Base-by-base conservation (phyloP, 306 rosid genomes). In the Rosa multiflora region DNA sequence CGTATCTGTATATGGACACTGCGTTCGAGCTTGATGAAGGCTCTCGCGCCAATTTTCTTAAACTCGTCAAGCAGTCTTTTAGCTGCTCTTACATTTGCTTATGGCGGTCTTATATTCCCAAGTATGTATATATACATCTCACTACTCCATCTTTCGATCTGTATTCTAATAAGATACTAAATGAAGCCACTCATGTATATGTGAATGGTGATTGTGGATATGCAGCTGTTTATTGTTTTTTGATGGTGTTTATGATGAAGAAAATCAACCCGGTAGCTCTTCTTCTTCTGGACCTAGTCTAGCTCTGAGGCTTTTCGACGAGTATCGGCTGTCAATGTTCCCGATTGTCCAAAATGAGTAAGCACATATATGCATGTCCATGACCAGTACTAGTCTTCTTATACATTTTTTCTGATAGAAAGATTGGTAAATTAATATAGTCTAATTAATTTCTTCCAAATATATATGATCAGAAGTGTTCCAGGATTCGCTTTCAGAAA, bases 21-120 rank as follows among this genome's bases (percentile, higher is more conserved):
- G 82, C 82, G 59, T 93, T 88, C 86, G 59, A 82, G 66, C 89
- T 88, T 52, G 82, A 90, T 55, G 80, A 83, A 48, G 79, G 78
- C 61, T 63, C 82, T 66, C 92, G 97, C 53, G 47, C 81, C 42
- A 78, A 75, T 42, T 81, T 87, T 59, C 83, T 94, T 11, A 86
- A 75, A 26, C 32, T 82, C 48, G 18, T 89, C 47, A 59, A 81
- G 86, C 91, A 87, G 0, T 85, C 92, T 58, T 69, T 82, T 39
- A 90, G 91, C 71, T 89, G 90, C 91, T 79, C 86, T 42, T 91
- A 94, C 92, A 82, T 92, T 83, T 92, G 97, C 64, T 74, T 94
- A 2, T 94, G 98, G 72, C 72, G 26, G 94, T 74, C 89, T 23
- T 83, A 74, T 78, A 77, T 77, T 72, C 85, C 90, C 63, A 94